Conservation (phyloP, 495 filamentous ascomycete species). For the Aspergillus diversus region DNA sequence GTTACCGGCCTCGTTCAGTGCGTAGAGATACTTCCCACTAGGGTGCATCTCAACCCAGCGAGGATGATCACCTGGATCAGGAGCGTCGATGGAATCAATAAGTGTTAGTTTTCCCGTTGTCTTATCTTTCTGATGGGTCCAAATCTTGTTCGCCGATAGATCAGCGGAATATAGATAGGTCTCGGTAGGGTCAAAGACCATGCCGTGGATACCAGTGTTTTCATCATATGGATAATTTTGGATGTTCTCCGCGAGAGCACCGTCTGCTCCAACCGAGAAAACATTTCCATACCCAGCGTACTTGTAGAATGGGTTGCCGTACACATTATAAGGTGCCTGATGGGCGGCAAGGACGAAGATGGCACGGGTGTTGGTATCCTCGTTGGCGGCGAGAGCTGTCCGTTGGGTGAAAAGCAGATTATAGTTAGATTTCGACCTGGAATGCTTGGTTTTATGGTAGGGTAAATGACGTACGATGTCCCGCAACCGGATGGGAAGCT, state of each 20-base stretch:
- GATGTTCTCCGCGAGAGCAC: conserved; percentile 66
- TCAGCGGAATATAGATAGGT: conserved; percentile 87
- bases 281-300: conserved; percentile 79
- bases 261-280: conserved; percentile 67
- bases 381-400: conserved; percentile 65
- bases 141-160: conserved; percentile 81
- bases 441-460: neutral
- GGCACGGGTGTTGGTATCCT: conserved; percentile 77
- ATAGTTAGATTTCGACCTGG: neutral
- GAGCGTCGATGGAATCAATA: conserved; percentile 72
- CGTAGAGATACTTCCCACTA: conserved; percentile 76
- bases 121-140: conserved; percentile 76
- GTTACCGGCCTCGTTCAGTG: conserved; percentile 85
- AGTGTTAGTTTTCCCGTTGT: conserved; percentile 64
- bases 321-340: conserved; percentile 76
- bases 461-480: conserved; percentile 52
- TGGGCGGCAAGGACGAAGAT: conserved; percentile 83
- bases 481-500: conserved; percentile 70
- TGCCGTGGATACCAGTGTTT: conserved; percentile 82
- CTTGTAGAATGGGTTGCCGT: conserved; percentile 86
- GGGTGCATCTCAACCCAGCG: conserved; percentile 84
- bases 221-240: conserved; percentile 78
- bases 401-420: neutral
- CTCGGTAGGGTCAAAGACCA: conserved; percentile 85
- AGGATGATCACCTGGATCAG: conserved; percentile 70